These are phyloP conservation scores for Myxozyma mucilagina DNA, from an alignment of 805 yeast genomes.

Conservation along the genomic window DNA sequence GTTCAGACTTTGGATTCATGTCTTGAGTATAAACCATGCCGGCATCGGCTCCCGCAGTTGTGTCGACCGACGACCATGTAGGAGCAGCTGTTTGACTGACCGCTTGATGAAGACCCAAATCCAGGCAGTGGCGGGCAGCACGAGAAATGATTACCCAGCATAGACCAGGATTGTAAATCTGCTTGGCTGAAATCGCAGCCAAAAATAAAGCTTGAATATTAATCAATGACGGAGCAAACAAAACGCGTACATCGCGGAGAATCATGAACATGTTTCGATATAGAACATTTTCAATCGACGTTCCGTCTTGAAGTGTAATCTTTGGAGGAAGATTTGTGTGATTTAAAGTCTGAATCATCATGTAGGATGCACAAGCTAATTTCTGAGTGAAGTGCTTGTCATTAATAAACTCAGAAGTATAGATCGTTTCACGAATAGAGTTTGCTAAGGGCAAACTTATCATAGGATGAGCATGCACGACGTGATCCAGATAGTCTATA, in stretches of 20 bases:
- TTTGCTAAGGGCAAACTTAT: constrained; percentile 8
- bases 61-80: background rate
- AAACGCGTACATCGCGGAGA: constrained; percentile 19
- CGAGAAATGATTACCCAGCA: constrained; percentile 28
- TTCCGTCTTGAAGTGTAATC: background rate
- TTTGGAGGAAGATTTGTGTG: background rate
- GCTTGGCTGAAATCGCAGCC: constrained; percentile 26
- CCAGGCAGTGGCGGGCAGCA: constrained; percentile 26
- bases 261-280: constrained; percentile 21
- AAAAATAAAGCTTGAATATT: constrained; percentile 22
- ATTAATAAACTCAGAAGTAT: constrained; percentile 3
- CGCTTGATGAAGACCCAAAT: constrained; percentile 16
- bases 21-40: constrained; percentile 16
- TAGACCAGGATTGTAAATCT: constrained; percentile 25
- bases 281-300: constrained; percentile 15
- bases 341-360: constrained; percentile 24
- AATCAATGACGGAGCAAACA: constrained; percentile 19
- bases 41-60: constrained; percentile 9
- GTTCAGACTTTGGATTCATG: constrained; percentile 13
- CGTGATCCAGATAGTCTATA: constrained; percentile 7
- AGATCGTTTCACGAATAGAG: constrained; percentile 13
- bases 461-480: constrained; percentile 6
- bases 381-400: constrained; percentile 19
- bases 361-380: constrained; percentile 22
- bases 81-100: background rate